A percentile compares a stretch with the other conserved stretches of the same genome.
Evolutionary conservation across 1,139 yeast species (phyloP).

Genomic region (Candida glucosophila): DNA sequence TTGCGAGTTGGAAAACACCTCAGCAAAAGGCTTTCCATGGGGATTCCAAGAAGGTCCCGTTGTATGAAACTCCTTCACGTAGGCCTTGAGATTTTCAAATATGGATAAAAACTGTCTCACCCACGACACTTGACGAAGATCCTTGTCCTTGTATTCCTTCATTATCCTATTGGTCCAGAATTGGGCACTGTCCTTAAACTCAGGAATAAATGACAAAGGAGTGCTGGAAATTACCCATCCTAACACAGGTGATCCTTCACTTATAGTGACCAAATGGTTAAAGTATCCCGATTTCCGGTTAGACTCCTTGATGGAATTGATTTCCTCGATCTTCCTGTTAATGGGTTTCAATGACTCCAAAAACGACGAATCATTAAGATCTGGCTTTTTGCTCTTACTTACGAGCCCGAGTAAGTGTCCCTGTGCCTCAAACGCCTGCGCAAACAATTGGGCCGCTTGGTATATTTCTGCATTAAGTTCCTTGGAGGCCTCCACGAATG

Average conservation of each 20-base stretch:
- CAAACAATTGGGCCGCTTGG: conserved; percentile 49
- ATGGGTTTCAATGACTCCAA: conserved; percentile 59
- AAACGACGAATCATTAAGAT: conserved; percentile 43
- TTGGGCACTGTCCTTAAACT: conserved; percentile 83
- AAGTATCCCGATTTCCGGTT: conserved; percentile 59
- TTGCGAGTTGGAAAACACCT: conserved; percentile 15
- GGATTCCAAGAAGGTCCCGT: conserved; percentile 72
- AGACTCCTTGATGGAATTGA: conserved; percentile 60
- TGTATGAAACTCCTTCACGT: conserved; percentile 69
- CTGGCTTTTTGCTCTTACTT: conserved; percentile 57
- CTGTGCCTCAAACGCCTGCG: conserved; percentile 55
- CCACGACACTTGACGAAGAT: conserved; percentile 68
- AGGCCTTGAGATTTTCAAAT: conserved; percentile 61
- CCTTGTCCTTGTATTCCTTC: conserved; percentile 72
- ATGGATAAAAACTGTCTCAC: conserved; percentile 55
- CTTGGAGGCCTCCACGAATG: conserved; percentile 51
- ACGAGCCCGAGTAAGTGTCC: conserved; percentile 52
- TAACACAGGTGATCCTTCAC: conserved; percentile 84
- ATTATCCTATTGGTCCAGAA: conserved; percentile 89
- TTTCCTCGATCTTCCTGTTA: conserved; percentile 49
- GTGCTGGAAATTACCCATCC: conserved; percentile 83
- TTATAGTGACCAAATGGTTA: conserved; percentile 72
- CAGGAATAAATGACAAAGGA: conserved; percentile 65
- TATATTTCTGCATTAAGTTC: conserved; percentile 57
- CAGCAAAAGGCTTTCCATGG: conserved; percentile 38